phyloP scores from a whole-genome alignment of 176 grass and related monocot genomes.

The Paspalum vaginatum region DNA sequence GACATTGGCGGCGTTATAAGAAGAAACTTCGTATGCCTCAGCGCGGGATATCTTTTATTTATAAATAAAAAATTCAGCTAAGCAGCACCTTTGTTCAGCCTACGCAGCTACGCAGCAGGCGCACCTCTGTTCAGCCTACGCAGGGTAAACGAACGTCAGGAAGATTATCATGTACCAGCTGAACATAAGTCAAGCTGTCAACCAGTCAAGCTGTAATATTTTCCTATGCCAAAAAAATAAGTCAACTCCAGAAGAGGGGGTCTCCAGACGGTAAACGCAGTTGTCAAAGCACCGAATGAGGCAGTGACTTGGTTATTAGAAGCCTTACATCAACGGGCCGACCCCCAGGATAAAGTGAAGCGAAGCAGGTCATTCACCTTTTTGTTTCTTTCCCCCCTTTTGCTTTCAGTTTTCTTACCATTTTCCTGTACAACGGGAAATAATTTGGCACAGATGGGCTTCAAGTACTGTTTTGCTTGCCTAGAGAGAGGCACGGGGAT shows the following conservation, averaged over 20 bases:
- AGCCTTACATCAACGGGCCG: slow-evolving; percentile 7
- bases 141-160: background rate
- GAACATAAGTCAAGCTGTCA: background rate
- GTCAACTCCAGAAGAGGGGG: background rate
- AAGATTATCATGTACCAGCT: background rate
- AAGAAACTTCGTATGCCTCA: background rate
- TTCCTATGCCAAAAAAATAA: slow-evolving; percentile 14
- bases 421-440: slow-evolving; percentile 53
- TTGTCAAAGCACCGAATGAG: background rate
- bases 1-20: too few species aligned
- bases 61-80: slow-evolving; percentile 8
- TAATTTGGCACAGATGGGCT: slow-evolving; percentile 37
- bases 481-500: slow-evolving; percentile 16
- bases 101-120: slow-evolving; percentile 1
- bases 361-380: background rate
- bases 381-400: background rate
- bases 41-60: background rate
- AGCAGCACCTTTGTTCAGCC: background rate
- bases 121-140: background rate
- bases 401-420: slow-evolving; percentile 5
- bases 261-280: background rate
- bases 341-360: slow-evolving; percentile 1
- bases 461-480: slow-evolving; percentile 28
- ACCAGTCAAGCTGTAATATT: background rate
- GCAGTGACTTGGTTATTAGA: slow-evolving; percentile 15